Evolutionary conservation across 2,329 filamentous ascomycete genomes (phyloP).

Genomic region (Exserohilum rostratum): DNA sequence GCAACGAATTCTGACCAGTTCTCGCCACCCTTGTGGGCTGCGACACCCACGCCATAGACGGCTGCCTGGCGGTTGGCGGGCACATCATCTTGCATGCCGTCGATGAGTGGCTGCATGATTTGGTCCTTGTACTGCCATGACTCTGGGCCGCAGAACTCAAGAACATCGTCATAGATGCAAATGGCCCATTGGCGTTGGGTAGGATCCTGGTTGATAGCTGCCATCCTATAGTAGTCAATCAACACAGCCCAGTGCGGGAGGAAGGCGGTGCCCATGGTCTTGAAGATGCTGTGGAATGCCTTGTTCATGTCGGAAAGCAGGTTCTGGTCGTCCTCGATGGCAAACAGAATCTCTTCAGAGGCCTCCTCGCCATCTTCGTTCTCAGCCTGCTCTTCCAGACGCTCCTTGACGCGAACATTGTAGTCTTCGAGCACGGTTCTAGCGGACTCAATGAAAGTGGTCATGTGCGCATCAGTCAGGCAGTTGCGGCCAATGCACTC

Average conservation of each 20-base stretch:
- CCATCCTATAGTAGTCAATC: conserved; percentile 82
- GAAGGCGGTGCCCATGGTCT: conserved; percentile 87
- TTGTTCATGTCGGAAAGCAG: conserved; percentile 99
- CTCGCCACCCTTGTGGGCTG: conserved; percentile 87
- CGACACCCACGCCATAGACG: conserved; percentile 93
- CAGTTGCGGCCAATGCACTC: conserved; percentile 90
- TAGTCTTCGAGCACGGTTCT: conserved; percentile 90
- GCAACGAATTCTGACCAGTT: conserved; percentile 88
- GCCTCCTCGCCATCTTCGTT: conserved; percentile 90
- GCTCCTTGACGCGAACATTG: conserved; percentile 80
- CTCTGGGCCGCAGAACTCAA: conserved; percentile 92
- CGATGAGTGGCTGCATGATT: conserved; percentile 84
- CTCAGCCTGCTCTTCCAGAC: conserved; percentile 82
- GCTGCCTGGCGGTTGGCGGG: conserved; percentile 95
- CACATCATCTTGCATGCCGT: conserved; percentile 83
- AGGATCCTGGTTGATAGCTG: conserved; percentile 79
- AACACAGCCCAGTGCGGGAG: conserved; percentile 86
- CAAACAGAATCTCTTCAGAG: conserved; percentile 82
- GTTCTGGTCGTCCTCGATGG: conserved; percentile 96
- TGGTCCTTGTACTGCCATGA: conserved; percentile 85
- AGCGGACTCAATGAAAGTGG: conserved; percentile 83
- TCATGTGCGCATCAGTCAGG: conserved; percentile 79
- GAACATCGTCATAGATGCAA: conserved; percentile 97
- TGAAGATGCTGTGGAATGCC: conserved; percentile 98
- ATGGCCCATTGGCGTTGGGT: conserved; percentile 98